Base-by-base conservation (phyloP, 148 eudicot species). In the Camellia granthamiana region DNA sequence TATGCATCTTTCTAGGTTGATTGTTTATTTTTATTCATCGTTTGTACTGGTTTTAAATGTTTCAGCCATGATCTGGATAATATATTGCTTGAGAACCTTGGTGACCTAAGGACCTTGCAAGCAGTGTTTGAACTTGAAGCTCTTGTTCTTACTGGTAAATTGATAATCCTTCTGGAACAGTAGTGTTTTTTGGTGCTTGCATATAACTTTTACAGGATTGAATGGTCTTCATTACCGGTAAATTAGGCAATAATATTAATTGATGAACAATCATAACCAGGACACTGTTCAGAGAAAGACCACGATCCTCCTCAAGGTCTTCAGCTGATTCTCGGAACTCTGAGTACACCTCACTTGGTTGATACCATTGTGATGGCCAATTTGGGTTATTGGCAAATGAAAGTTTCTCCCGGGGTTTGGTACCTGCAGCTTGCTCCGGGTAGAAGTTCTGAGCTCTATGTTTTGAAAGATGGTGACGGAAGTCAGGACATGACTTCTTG, bases 351-450 rank as follows among this genome's bases (percentile, higher is more conserved):
- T 30, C 99, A 95, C 88, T 85, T 93, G 76, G 99, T 95, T 81
- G 99, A 95, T 85, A 95, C 99, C 47, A 89, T 93, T 64, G 99
- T 95, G 59, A 95, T 95, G 99, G 97, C 98, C 81, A 95, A 95
- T 88, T 80, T 95, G 79, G 99, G 99, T 47, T 95, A 95, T 81
- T 95, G 99, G 99, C 99, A 95, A 90, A 91, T 95, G 99, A 95
- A 95, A 89, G 99, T 91, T 72, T 89, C 94, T 82, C 99, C 99
- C 76, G 99, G 99, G 56, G 94, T 93, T 52, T 93, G 97, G 99
- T 87, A 93, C 81, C 86, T 95, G 87, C 93, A 91, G 81, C 92
- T 95, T 84, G 99, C 99, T 77, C 97, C 97, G 12, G 99, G 99
- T 75, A 88, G 97, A 89, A 95, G 99, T 84, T 93, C 95, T 72